phyloP scores from a whole-genome alignment of 192 early-diverging fungal species.

The Coemansia sp. region DNA sequence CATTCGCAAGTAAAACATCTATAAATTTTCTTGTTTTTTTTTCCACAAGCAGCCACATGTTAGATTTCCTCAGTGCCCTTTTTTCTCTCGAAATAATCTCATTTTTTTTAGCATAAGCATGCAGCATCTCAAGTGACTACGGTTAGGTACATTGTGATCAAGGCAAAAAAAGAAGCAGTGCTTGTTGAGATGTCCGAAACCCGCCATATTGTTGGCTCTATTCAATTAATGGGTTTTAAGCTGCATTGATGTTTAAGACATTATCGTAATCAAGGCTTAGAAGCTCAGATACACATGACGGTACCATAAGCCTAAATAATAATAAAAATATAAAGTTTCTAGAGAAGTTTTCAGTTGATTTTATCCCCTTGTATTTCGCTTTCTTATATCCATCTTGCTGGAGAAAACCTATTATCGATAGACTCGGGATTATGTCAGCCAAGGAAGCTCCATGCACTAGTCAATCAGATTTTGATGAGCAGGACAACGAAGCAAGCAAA shows the following conservation, averaged over 20 bases:
- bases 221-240: neutral
- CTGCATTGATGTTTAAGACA: conserved; percentile 5
- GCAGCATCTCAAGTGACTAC: conserved; percentile 6
- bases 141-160: too few relatives aligned
- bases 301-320: conserved; percentile 8
- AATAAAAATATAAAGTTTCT: conserved; percentile 3
- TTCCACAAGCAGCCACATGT: neutral
- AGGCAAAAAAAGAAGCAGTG: too few relatives aligned
- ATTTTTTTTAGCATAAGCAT: neutral
- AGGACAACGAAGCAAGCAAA: neutral
- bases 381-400: too few relatives aligned
- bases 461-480: too few relatives aligned
- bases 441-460: conserved; percentile 3
- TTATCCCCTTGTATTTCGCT: too few relatives aligned
- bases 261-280: neutral
- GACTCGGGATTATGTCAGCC: neutral
- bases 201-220: too few relatives aligned
- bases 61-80: neutral
- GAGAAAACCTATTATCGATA: too few relatives aligned
- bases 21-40: too few relatives aligned
- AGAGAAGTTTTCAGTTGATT: conserved; percentile 3
- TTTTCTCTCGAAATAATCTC: neutral
- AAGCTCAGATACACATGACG: neutral
- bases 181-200: too few relatives aligned
- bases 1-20: too few relatives aligned